A percentile compares a stretch with the other conserved stretches of the same genome.
Evolutionary conservation across 2,329 filamentous ascomycete genomes (phyloP).

Genomic region (Exophiala xenobiotica): DNA sequence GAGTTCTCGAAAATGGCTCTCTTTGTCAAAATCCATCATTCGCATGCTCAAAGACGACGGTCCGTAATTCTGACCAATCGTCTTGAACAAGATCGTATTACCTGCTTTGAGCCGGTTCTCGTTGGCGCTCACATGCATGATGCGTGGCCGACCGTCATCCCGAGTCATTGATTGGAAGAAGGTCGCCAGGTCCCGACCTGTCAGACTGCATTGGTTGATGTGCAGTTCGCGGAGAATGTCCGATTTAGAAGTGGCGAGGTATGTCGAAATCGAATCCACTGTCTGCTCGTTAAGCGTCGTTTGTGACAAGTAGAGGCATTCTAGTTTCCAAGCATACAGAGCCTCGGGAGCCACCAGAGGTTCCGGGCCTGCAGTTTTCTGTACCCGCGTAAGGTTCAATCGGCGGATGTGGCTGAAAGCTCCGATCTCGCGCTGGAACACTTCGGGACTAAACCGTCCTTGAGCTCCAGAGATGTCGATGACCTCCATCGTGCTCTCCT

Average conservation of each 20-base stretch:
- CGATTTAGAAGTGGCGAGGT: slow-evolving; percentile 62
- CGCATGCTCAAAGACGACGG: slow-evolving; percentile 65
- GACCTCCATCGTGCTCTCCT: slow-evolving; percentile 66
- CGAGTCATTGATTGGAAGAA: slow-evolving; percentile 64
- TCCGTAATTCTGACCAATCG: slow-evolving; percentile 53
- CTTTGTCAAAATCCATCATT: slow-evolving; percentile 67
- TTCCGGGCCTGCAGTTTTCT: slow-evolving; percentile 61
- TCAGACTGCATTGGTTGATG: slow-evolving; percentile 66
- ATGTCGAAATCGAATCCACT: slow-evolving; percentile 64
- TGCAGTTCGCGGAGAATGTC: slow-evolving; percentile 60
- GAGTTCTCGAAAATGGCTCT: slow-evolving; percentile 63
- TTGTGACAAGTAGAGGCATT: slow-evolving; percentile 65
- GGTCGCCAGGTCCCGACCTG: slow-evolving; percentile 63
- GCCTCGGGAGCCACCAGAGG: slow-evolving; percentile 66
- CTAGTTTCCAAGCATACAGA: slow-evolving; percentile 64
- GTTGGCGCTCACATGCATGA: slow-evolving; percentile 66
- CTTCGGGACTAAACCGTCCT: slow-evolving; percentile 61
- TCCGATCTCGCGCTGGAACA: slow-evolving; percentile 66
- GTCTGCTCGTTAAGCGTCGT: slow-evolving; percentile 62
- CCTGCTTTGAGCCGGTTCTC: slow-evolving; percentile 54
- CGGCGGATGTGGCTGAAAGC: slow-evolving; percentile 66
- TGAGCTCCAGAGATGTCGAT: slow-evolving; percentile 67
- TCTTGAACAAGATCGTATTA: slow-evolving; percentile 44
- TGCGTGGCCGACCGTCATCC: slow-evolving; percentile 50
- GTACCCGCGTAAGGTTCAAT: slow-evolving; percentile 64